Evolutionary conservation across 148 eudicot genomes (phyloP).

Genomic region (Amaranthus cruentus): DNA sequence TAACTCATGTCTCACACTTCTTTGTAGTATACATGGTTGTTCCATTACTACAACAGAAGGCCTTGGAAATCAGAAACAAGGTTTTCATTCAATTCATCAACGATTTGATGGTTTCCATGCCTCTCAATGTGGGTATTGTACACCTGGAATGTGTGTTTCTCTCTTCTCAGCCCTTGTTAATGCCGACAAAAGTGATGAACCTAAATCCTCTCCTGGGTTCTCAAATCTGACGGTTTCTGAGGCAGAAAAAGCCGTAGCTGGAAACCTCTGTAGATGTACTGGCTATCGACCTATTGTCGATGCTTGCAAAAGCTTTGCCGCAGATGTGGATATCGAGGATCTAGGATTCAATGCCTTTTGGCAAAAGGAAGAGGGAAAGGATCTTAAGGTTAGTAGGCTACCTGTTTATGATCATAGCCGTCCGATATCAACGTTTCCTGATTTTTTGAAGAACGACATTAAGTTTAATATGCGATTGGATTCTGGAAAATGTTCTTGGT

Average conservation of each 20-base stretch:
- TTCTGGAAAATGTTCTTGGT: slow-evolving; percentile 56
- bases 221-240: slow-evolving; percentile 70
- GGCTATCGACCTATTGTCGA: slow-evolving; percentile 93
- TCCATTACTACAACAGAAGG: slow-evolving; percentile 93
- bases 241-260: slow-evolving; percentile 75
- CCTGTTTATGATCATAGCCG: slow-evolving; percentile 49
- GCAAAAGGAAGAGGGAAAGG: slow-evolving; percentile 54
- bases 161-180: slow-evolving; percentile 82
- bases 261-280: slow-evolving; percentile 92
- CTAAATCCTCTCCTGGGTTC: slow-evolving; percentile 45
- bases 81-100: slow-evolving; percentile 89
- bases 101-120: slow-evolving; percentile 89
- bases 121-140: slow-evolving; percentile 93
- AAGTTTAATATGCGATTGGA: slow-evolving; percentile 36
- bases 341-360: slow-evolving; percentile 77
- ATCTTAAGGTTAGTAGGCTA: slow-evolving; percentile 33
- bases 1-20: slow-evolving; percentile 90
- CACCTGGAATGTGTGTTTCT: slow-evolving; percentile 93
- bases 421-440: slow-evolving; percentile 48
- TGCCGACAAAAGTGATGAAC: slow-evolving; percentile 48
- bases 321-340: slow-evolving; percentile 88
- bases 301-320: slow-evolving; percentile 93
- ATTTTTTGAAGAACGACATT: slow-evolving; percentile 49
- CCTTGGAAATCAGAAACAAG: slow-evolving; percentile 79
- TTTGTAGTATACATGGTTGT: slow-evolving; percentile 71